Evolutionary conservation across 2,329 filamentous ascomycete species (phyloP), one percentile per base, ranked within the genome.

Genomic region (Colletotrichum sp.): DNA sequence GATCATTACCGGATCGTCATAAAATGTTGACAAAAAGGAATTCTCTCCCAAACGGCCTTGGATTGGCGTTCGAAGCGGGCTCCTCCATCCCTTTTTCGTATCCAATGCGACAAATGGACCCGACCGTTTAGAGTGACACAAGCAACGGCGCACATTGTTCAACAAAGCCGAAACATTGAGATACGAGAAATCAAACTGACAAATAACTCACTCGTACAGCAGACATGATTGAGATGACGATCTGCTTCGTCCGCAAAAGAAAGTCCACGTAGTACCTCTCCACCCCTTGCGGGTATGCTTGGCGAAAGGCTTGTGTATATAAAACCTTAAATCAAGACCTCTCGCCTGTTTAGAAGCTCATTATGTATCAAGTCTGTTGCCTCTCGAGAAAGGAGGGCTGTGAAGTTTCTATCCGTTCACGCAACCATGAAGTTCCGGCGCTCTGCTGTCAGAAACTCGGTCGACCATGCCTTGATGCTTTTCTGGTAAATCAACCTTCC

Each of bases 141-240:
- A 49, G 39, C 18, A n/a, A n/a, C 39, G 9, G 9, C 5, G 18
- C 3, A 49, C 3, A 12, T n/a, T 2, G 18, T 49, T 49, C 18
- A 1, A 49, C 39, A 49, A 3, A n/a, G 18, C 0, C 3, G 2
- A 12, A 6, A n/a, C 0, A n/a, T 3, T 6, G 9, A 49, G 39
- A 49, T 12, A 49, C 5, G 39, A 49, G 39, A 49, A 12, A 49
- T 44, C 18, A 28, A 28, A 28, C 8, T 28, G n/a, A n/a, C n/a
- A n/a, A n/a, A 26, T 26, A 4, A 26, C 24, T 26, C 24, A 26
- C 5, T 49, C 9, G 39, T 0, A 49, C 18, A 12, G 18, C 16
- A n/a, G 9, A 7, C 5, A n/a, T 44, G n/a, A 0, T 49, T n/a
- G 9, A n/a, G 9, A 49, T 49, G 39, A 49, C 18, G 39, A 49